Conservation (phyloP, 768 basidiomycete species). For the Boletus insuetus region DNA sequence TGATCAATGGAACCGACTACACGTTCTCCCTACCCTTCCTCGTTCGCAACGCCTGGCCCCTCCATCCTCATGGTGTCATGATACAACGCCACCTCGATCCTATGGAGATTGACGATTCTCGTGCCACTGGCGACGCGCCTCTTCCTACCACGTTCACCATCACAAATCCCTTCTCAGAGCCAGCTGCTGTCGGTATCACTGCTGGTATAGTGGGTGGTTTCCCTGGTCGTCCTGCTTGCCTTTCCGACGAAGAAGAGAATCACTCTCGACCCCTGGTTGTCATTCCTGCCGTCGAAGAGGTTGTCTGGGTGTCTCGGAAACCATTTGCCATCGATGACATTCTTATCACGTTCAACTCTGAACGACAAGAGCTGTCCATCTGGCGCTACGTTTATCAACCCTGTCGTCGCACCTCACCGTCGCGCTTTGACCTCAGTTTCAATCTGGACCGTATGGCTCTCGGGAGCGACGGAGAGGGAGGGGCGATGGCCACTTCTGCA, state of each 20-base stretch:
- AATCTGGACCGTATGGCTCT: conserved; percentile 70
- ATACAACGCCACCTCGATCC: conserved; percentile 72
- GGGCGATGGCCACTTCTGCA: conserved; percentile 37
- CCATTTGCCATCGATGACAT: conserved; percentile 45
- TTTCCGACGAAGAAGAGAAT: conserved; percentile 57
- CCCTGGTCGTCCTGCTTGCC: conserved; percentile 30
- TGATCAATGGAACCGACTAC: conserved; percentile 69
- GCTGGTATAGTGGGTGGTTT: conserved; percentile 52
- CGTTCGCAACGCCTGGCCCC: conserved; percentile 74
- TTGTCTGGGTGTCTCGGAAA: conserved; percentile 57
- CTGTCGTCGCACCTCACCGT: conserved; percentile 39
- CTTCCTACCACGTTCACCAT: conserved; percentile 83
- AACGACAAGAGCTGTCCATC: conserved; percentile 52
- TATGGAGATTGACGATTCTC: conserved; percentile 63
- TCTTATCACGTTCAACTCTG: conserved; percentile 57
- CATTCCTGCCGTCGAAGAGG: conserved; percentile 60
- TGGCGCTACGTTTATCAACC: conserved; percentile 72
- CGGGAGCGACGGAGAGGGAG: conserved; percentile 47
- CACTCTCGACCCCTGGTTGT: conserved; percentile 49
- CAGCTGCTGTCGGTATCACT: conserved; percentile 67
- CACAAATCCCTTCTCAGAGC: conserved; percentile 73
- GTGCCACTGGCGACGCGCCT: conserved; percentile 58
- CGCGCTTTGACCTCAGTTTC: conserved; percentile 54
- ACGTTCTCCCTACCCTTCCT: conserved; percentile 81
- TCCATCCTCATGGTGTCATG: conserved; percentile 75